A percentile compares a stretch with the other conserved stretches of the same genome.
Conservation (phyloP, 2,329 filamentous ascomycete genomes). For the Clathrospora elynae region DNA sequence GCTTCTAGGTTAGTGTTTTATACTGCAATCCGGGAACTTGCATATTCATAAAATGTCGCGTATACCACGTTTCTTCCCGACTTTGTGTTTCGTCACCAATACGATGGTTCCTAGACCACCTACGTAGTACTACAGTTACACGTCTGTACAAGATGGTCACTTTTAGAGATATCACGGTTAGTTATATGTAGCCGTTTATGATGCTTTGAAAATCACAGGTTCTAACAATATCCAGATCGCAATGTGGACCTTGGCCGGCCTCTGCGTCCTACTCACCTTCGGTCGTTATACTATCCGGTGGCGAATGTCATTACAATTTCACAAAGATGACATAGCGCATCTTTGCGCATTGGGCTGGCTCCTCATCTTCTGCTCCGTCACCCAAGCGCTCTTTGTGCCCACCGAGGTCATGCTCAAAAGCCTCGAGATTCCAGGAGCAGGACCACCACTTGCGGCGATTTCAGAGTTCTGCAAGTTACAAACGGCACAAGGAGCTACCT, state of each 20-base stretch:
- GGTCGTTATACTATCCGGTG: conserved; percentile 8
- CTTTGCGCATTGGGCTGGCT: conserved; percentile 8
- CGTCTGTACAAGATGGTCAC: neutral
- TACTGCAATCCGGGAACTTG: neutral
- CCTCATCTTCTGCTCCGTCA: conserved; percentile 3
- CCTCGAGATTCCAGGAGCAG: neutral
- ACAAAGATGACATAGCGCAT: conserved; percentile 8
- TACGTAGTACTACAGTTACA: neutral
- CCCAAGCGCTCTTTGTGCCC: conserved; percentile 6
- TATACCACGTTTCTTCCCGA: too few relatives aligned
- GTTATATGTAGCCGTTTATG: neutral
- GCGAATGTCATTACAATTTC: conserved; percentile 3
- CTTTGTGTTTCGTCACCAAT: too few relatives aligned
- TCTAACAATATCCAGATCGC: conserved; percentile 3
- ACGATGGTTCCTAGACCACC: too few relatives aligned
- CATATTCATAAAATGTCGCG: neutral
- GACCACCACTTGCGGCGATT: conserved; percentile 1
- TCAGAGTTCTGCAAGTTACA: conserved; percentile 6
- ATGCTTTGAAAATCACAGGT: neutral
- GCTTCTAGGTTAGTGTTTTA: neutral
- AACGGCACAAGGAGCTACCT: conserved; percentile 5
- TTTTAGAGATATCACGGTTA: neutral
- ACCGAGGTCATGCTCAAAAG: conserved; percentile 2
- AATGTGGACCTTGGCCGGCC: conserved; percentile 7
- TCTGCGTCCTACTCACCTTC: conserved; percentile 4